Conservation (phyloP, 208 protist species). For the Kentomonas sorsogonicus region DNA sequence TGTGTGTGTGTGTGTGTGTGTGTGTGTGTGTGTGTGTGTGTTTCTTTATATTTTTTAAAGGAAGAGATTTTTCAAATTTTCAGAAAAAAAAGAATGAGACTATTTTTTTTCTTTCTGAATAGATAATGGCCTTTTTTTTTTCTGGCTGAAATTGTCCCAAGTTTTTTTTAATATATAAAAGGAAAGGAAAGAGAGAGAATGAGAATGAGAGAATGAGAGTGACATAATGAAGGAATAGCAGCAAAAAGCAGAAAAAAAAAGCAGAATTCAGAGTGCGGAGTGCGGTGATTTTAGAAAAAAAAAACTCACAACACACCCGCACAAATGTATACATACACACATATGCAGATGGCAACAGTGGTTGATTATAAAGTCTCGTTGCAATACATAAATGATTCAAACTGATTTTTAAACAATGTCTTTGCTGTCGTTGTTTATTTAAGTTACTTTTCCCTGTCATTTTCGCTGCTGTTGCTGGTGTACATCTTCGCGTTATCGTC, state of each 20-base stretch:
- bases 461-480: too few relatives aligned
- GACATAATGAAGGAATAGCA: background rate
- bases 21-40: too few relatives aligned
- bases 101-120: background rate
- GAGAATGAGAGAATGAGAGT: too few relatives aligned
- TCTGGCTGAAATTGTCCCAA: background rate
- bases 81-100: background rate
- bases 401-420: too few relatives aligned
- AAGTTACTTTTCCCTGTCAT: too few relatives aligned
- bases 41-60: too few relatives aligned
- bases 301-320: background rate
- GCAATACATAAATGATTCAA: too few relatives aligned
- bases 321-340: background rate
- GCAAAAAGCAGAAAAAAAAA: background rate
- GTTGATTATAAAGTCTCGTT: too few relatives aligned
- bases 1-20: background rate
- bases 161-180: background rate
- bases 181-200: background rate
- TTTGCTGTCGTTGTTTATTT: too few relatives aligned
- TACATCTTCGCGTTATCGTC: too few relatives aligned
- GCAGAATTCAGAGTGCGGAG: background rate
- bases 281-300: background rate
- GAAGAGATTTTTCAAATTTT: too few relatives aligned
- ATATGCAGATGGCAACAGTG: background rate
- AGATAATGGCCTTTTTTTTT: background rate